Conservation (phyloP, 257 asterid species). For the Fraxinus pennsylvanica region DNA sequence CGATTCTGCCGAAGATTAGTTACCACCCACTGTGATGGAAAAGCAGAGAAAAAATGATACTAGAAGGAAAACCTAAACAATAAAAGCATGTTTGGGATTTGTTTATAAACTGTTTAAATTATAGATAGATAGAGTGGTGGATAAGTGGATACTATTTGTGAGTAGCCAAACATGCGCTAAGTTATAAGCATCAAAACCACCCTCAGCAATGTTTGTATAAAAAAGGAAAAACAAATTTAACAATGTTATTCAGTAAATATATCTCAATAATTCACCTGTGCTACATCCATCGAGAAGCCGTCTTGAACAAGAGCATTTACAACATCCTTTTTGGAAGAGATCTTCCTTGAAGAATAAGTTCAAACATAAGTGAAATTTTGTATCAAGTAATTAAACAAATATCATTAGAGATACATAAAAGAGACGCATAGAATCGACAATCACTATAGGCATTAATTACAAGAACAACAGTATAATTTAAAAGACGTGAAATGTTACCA, state of each 20-base stretch:
- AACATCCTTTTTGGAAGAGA: conserved; percentile 77
- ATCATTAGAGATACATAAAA: conserved; percentile 2
- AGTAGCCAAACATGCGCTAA: not conserved
- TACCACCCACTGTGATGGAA: conserved; percentile 79
- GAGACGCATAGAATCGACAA: not conserved
- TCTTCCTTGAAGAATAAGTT: conserved; percentile 65
- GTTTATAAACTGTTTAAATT: too few relatives aligned
- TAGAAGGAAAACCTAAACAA: conserved; percentile 8
- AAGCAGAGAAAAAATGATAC: conserved; percentile 1
- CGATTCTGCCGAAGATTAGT: conserved; percentile 70
- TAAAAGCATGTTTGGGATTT: too few relatives aligned
- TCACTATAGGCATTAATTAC: not conserved
- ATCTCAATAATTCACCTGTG: conserved; percentile 57
- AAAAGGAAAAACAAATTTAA: not conserved
- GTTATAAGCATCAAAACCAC: conserved; percentile 8
- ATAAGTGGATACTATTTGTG: too few relatives aligned
- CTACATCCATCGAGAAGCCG: conserved; percentile 94
- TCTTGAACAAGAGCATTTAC: conserved; percentile 67
- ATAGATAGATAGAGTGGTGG: too few relatives aligned
- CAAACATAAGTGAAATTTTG: conserved; percentile 22
- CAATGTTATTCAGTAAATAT: not conserved
- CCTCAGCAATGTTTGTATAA: not conserved
- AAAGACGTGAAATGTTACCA: not conserved
- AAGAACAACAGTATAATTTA: not conserved
- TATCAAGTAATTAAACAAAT: conserved; percentile 11